phyloP scores from a whole-genome alignment of 179 eudicot species.

The Spinacia oleracea region DNA sequence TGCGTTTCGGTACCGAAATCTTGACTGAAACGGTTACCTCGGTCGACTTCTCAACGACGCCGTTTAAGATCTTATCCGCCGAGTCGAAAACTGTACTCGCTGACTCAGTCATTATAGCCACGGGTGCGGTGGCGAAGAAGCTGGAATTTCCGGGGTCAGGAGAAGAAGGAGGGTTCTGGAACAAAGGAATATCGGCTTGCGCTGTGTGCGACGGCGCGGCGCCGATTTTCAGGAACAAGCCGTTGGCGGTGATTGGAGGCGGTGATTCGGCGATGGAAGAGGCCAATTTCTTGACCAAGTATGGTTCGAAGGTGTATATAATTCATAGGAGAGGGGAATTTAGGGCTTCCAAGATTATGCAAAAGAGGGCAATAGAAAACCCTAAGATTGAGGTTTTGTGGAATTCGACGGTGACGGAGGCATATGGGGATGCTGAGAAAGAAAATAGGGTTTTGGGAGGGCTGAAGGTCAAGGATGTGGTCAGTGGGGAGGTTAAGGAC shows the following conservation, averaged over 20 bases:
- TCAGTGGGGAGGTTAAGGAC: conserved; percentile 69
- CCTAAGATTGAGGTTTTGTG: conserved; percentile 88
- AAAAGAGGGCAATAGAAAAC: conserved; percentile 60
- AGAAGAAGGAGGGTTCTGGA: conserved; percentile 59
- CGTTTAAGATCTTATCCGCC: conserved; percentile 55
- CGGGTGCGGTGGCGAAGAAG: conserved; percentile 47
- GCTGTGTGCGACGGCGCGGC: conserved; percentile 98
- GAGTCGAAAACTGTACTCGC: conserved; percentile 51
- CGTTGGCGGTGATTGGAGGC: conserved; percentile 88
- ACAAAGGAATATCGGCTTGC: conserved; percentile 86
- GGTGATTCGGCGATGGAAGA: conserved; percentile 99
- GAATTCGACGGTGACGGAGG: conserved; percentile 73
- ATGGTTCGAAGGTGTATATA: conserved; percentile 80
- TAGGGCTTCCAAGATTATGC: conserved; percentile 98
- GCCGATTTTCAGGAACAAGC: conserved; percentile 76
- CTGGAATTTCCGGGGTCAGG: conserved; percentile 35
- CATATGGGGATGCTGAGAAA: conserved; percentile 55
- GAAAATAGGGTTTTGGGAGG: conserved; percentile 54
- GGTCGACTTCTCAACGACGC: conserved; percentile 56
- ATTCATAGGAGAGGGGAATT: conserved; percentile 75
- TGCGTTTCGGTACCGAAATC: conserved; percentile 64
- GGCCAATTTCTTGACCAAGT: conserved; percentile 77
- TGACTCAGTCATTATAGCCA: conserved; percentile 60
- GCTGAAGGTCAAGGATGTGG: conserved; percentile 76
- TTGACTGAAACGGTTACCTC: conserved; percentile 63